A percentile compares a stretch with the other conserved stretches of the same genome.
Conservation (phyloP, 805 yeast species). For the Hanseniaspora lachancei region DNA sequence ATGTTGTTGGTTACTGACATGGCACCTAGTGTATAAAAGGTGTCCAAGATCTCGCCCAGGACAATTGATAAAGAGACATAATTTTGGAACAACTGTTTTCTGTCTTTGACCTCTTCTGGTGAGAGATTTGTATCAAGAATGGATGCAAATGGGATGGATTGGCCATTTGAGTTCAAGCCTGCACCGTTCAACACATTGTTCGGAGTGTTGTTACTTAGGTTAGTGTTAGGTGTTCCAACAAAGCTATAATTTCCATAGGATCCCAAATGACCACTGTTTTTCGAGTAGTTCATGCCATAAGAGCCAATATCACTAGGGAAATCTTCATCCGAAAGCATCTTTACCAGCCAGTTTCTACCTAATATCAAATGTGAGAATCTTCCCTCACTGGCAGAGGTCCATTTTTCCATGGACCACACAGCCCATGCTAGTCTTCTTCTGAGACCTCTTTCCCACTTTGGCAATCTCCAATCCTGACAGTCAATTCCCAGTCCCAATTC, state of each 20-base stretch:
- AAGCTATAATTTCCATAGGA: not conserved
- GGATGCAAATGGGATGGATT: slow-evolving; percentile 12
- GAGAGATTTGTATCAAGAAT: slow-evolving; percentile 23
- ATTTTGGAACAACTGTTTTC: slow-evolving; percentile 54
- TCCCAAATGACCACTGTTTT: not conserved
- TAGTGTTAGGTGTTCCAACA: slow-evolving; percentile 5
- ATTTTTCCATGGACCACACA: slow-evolving; percentile 79
- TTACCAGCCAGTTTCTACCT: slow-evolving; percentile 69
- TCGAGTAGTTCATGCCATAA: not conserved
- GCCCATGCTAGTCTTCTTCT: slow-evolving; percentile 92
- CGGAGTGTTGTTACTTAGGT: slow-evolving; percentile 3
- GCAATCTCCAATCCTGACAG: slow-evolving; percentile 81
- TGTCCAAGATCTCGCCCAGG: slow-evolving; percentile 55
- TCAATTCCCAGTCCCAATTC: slow-evolving; percentile 85
- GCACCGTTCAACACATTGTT: slow-evolving; percentile 8
- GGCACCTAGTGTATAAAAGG: slow-evolving; percentile 60
- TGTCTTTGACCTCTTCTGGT: slow-evolving; percentile 51
- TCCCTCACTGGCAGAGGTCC: slow-evolving; percentile 72
- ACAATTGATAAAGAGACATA: slow-evolving; percentile 55
- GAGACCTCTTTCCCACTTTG: slow-evolving; percentile 88
- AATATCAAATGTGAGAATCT: slow-evolving; percentile 71
- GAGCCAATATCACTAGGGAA: slow-evolving; percentile 55
- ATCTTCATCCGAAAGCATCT: slow-evolving; percentile 52
- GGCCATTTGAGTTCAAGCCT: slow-evolving; percentile 7
- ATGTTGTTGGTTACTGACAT: slow-evolving; percentile 43